Percentiles rank a stretch among this genome's conserved stretches.
Conservation (phyloP, 1,284 basidiomycete genomes). For the Papiliotrema nemorosa region DNA sequence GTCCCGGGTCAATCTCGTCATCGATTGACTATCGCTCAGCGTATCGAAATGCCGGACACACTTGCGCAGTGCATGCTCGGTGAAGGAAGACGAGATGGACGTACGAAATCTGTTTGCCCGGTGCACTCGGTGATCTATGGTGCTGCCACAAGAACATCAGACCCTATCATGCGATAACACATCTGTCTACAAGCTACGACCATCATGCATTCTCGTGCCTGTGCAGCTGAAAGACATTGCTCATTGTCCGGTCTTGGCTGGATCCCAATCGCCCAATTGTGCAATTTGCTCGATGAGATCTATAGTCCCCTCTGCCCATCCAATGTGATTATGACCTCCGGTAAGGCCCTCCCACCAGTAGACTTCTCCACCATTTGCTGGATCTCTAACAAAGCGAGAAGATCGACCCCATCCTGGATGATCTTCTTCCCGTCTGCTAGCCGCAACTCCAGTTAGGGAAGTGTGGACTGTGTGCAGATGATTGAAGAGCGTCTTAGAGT, state of each 20-base stretch:
- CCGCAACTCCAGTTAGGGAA: not conserved
- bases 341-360: slow-evolving; percentile 38
- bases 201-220: too few relatives aligned
- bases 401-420: slow-evolving; percentile 34
- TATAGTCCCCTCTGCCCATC: slow-evolving; percentile 42
- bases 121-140: too few relatives aligned
- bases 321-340: slow-evolving; percentile 42
- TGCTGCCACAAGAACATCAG: too few relatives aligned
- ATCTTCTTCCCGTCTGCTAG: slow-evolving; percentile 2
- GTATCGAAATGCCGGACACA: too few relatives aligned
- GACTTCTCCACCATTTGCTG: slow-evolving; percentile 17
- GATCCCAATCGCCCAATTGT: slow-evolving; percentile 4
- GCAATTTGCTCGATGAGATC: slow-evolving; percentile 39
- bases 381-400: slow-evolving; percentile 7
- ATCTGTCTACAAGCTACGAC: too few relatives aligned
- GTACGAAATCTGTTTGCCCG: too few relatives aligned
- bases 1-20: too few relatives aligned
- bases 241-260: not conserved
- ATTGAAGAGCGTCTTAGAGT: slow-evolving; percentile 70
- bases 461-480: slow-evolving; percentile 49
- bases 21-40: too few relatives aligned
- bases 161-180: too few relatives aligned
- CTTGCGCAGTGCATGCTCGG: too few relatives aligned
- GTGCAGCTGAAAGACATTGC: not conserved
- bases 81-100: too few relatives aligned